These are phyloP conservation scores for Metschnikowia kofuensis DNA, from an alignment of 805 yeast genomes.

Conservation along the genomic window DNA sequence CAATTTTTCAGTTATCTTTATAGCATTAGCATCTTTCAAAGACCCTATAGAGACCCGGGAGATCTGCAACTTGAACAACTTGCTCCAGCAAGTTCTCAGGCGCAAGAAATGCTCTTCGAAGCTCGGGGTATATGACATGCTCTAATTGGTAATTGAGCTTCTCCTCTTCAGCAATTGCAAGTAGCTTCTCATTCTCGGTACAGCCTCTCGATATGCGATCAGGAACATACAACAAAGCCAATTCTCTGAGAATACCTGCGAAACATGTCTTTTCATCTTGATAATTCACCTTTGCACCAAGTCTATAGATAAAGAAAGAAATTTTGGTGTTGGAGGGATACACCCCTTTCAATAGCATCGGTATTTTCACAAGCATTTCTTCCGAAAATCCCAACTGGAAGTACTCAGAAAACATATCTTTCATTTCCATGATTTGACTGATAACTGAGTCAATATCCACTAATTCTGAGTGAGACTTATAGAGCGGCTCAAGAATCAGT, in stretches of 20 bases:
- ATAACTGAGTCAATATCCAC: slow-evolving; percentile 19
- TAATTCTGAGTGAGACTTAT: slow-evolving; percentile 19
- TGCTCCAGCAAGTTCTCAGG: slow-evolving; percentile 49
- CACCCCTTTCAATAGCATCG: slow-evolving; percentile 65
- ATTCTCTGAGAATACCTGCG: slow-evolving; percentile 57
- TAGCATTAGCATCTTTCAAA: slow-evolving; percentile 77
- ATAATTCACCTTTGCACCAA: slow-evolving; percentile 63
- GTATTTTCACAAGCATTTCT: slow-evolving; percentile 51
- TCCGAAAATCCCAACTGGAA: slow-evolving; percentile 43
- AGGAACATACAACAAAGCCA: slow-evolving; percentile 75
- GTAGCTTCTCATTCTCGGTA: slow-evolving; percentile 6
- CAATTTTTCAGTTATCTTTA: background rate
- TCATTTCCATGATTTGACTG: slow-evolving; percentile 42
- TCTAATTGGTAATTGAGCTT: slow-evolving; percentile 45
- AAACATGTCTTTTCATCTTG: slow-evolving; percentile 67
- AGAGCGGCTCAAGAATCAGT: slow-evolving; percentile 39
- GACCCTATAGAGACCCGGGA: slow-evolving; percentile 87
- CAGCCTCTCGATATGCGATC: slow-evolving; percentile 32
- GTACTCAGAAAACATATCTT: slow-evolving; percentile 79
- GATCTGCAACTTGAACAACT: slow-evolving; percentile 80
- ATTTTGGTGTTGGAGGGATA: slow-evolving; percentile 62
- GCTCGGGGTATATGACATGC: slow-evolving; percentile 58
- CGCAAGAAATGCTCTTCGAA: slow-evolving; percentile 64
- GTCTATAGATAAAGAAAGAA: slow-evolving; percentile 60
- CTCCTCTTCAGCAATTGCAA: slow-evolving; percentile 11